These are phyloP conservation scores for Fusarium sp. DNA, from an alignment of 2,329 filamentous ascomycete species.

Conservation along the genomic window DNA sequence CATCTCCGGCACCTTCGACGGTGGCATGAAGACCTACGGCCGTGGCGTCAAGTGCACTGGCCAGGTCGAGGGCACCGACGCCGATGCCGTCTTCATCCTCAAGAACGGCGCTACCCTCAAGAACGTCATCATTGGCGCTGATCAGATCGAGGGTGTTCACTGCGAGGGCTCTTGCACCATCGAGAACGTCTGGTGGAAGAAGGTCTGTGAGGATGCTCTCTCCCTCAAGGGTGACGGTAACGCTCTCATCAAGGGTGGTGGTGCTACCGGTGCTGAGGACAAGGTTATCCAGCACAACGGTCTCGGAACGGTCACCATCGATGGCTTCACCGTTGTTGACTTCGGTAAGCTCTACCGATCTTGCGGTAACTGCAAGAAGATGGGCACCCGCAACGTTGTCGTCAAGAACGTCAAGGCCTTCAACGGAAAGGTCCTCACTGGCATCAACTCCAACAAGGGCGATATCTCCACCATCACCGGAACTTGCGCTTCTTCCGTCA, in stretches of 20 bases:
- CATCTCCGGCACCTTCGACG: slow-evolving; percentile 30
- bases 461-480: slow-evolving; percentile 31
- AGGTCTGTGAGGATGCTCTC: slow-evolving; percentile 39
- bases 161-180: slow-evolving; percentile 37
- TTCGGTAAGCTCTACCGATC: slow-evolving; percentile 41
- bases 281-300: slow-evolving; percentile 42
- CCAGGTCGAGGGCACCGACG: slow-evolving; percentile 25
- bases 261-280: slow-evolving; percentile 35
- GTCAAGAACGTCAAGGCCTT: slow-evolving; percentile 38
- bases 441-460: slow-evolving; percentile 41
- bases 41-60: slow-evolving; percentile 37
- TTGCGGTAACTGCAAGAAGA: slow-evolving; percentile 42
- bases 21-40: slow-evolving; percentile 38
- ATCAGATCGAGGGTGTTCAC: slow-evolving; percentile 38
- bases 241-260: slow-evolving; percentile 34
- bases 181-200: slow-evolving; percentile 39
- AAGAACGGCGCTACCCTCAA: slow-evolving; percentile 38
- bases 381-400: slow-evolving; percentile 38
- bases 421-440: slow-evolving; percentile 38
- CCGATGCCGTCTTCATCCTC: slow-evolving; percentile 35
- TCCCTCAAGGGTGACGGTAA: slow-evolving; percentile 35
- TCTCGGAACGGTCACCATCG: slow-evolving; percentile 37
- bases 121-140: slow-evolving; percentile 36
- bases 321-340: slow-evolving; percentile 38
- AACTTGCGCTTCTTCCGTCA: slow-evolving; percentile 34